Percentiles rank a stretch among this genome's conserved stretches.
These are phyloP conservation scores for Xylariaceae sp. DNA, from an alignment of 2,329 filamentous ascomycete genomes.

Conservation along the genomic window DNA sequence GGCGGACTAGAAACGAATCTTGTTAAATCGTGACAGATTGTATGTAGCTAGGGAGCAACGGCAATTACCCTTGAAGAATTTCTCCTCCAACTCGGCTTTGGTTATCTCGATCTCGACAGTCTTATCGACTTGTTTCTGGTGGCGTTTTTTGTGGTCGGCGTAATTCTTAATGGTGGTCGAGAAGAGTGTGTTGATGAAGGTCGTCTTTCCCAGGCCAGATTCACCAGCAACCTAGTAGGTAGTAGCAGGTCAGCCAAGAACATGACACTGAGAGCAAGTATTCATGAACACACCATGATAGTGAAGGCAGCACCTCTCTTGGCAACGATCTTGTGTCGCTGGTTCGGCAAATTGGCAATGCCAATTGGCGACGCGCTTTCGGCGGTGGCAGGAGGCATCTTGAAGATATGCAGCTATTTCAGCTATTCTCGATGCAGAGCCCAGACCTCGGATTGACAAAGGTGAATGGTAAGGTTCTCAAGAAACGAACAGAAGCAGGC, in stretches of 20 bases:
- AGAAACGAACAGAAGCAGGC: constrained; percentile 22
- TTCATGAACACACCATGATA: constrained; percentile 80
- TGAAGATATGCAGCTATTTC: constrained; percentile 35
- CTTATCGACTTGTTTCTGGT: constrained; percentile 99
- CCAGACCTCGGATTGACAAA: constrained; percentile 19
- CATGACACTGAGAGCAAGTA: background rate
- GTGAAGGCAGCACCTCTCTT: constrained; percentile 97
- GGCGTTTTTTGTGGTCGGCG: constrained; percentile 98
- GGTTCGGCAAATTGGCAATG: constrained; percentile 77
- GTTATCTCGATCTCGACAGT: constrained; percentile 99
- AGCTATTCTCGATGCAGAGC: constrained; percentile 21
- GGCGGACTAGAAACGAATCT: constrained; percentile 70
- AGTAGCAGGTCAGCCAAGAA: constrained; percentile 7
- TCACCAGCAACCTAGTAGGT: constrained; percentile 85
- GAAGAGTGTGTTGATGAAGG: constrained; percentile 99
- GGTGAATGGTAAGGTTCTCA: constrained; percentile 22
- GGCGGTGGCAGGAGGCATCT: constrained; percentile 57
- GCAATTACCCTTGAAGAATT: constrained; percentile 95
- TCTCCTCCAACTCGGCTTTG: constrained; percentile 99
- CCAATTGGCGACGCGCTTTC: constrained; percentile 57
- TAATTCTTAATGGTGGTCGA: constrained; percentile 99
- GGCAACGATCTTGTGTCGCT: constrained; percentile 77
- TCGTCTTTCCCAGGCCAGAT: constrained; percentile 98
- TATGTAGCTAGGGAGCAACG: background rate
- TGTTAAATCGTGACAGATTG: constrained; percentile 15